Evolutionary conservation across 352 stramenopile species (phyloP), one percentile per base, ranked within the genome.

Genomic region (Aphanomyces euteiches): DNA sequence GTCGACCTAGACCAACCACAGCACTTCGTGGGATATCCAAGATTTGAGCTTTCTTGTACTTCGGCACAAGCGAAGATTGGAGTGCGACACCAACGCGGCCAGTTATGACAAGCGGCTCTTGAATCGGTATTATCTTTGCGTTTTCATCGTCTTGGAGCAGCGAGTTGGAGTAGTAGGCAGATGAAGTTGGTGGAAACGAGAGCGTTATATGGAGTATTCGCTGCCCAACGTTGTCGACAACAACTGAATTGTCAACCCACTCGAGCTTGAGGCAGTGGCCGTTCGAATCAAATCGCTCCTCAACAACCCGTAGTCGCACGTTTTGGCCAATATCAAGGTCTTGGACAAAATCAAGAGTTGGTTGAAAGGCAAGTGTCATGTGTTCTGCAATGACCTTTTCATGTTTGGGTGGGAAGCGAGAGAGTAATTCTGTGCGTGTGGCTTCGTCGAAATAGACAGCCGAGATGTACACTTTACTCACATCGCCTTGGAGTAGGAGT

Each of bases 281-380:
- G 7, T 28, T 53, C 4, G 5, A 15, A 41, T 66, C 57, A 36
- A 43, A 47, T 38, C 39, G 37, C 40, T 66, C 57, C 15, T 21
- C 17, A 5, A 48, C 8, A 15, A 66, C 57, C 38, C 15, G 10
- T 5, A 66, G 40, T 12, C 39, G 57, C 13, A 21, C 6, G 7
- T 5, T 4, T 12, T 40, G 28, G 36, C 57, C 57, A 12, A 48
- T 13, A 21, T 38, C 15, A 21, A 66, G 15, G 0, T 5, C 12
- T 5, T 40, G 7, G 4, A 38, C 28, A 38, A 48, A 66, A 38
- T 6, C 57, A 7, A 7, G 15, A 19, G 57, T 13, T 5, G 57
- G 57, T n/a, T 66, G 38, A 34, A 66, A 66, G 3, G 57, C 57
- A 3, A 66, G 57, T 41, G 57, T 66, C 57, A 66, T 66, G 57